Conservation (phyloP, 2,329 filamentous ascomycete species). For the Hypoxylon sp. region DNA sequence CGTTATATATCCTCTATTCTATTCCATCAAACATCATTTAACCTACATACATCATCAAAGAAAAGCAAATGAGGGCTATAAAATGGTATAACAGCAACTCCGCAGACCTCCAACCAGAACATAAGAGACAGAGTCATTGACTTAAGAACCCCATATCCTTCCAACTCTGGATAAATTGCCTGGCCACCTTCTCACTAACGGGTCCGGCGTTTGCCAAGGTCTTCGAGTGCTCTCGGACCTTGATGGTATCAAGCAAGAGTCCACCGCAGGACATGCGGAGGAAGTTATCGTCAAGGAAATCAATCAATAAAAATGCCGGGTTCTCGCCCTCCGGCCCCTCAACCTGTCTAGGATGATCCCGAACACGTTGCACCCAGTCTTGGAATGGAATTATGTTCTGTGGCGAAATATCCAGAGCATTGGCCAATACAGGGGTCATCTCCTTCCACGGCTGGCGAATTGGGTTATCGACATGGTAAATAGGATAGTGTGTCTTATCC, state of each 20-base stretch:
- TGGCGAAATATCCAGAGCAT: conserved; percentile 45
- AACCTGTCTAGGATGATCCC: conserved; percentile 35
- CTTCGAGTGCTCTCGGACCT: conserved; percentile 47
- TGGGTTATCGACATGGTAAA: conserved; percentile 55
- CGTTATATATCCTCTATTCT: conserved; percentile 17
- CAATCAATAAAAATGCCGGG: conserved; percentile 49
- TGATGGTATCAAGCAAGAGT: conserved; percentile 50
- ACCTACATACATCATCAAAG: conserved; percentile 10
- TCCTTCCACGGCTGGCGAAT: conserved; percentile 51
- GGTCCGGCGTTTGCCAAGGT: conserved; percentile 45
- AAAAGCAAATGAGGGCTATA: conserved; percentile 24
- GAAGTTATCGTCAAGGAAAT: conserved; percentile 54
- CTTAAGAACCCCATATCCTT: conserved; percentile 47
- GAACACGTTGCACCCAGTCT: conserved; percentile 52
- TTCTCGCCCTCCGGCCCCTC: conserved; percentile 47
- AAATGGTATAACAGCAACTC: conserved; percentile 14
- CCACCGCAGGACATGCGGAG: conserved; percentile 53
- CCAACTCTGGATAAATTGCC: conserved; percentile 48
- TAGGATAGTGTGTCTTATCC: conserved; percentile 31
- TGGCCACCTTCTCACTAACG: conserved; percentile 42
- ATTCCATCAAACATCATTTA: conserved; percentile 3
- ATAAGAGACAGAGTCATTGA: conserved; percentile 24
- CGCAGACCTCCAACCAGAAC: not conserved
- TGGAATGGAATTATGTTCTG: conserved; percentile 47
- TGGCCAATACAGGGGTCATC: conserved; percentile 44